Conservation (phyloP, 1,284 basidiomycete genomes). For the Melampsora allii-populina region DNA sequence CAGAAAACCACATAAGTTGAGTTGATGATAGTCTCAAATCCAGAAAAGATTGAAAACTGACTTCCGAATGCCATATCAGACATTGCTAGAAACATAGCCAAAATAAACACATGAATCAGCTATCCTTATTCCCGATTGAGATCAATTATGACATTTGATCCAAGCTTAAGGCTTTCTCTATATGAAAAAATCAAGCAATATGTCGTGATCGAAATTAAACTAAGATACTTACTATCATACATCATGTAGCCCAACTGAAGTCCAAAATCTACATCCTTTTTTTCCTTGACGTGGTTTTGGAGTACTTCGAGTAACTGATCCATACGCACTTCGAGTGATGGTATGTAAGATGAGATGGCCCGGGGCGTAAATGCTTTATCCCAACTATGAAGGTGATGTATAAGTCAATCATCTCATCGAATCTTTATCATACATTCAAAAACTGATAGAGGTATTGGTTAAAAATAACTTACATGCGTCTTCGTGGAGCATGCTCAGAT, state of each 20-base stretch:
- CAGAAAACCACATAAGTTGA: not conserved
- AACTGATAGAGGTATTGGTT: too few relatives aligned
- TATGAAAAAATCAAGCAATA: too few relatives aligned
- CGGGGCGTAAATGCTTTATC: conserved; percentile 29
- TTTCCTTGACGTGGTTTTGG: conserved; percentile 9
- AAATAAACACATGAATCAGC: not conserved
- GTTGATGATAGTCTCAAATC: not conserved
- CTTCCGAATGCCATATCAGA: conserved; percentile 35
- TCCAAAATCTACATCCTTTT: conserved; percentile 14
- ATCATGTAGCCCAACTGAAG: conserved; percentile 29
- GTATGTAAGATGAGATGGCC: conserved; percentile 19
- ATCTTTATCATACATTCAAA: too few relatives aligned
- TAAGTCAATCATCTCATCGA: not conserved
- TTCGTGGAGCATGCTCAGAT: conserved; percentile 19
- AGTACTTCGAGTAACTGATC: conserved; percentile 18
- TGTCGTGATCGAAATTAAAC: too few relatives aligned
- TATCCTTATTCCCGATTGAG: too few relatives aligned
- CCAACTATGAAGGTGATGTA: conserved; percentile 11
- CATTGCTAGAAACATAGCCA: conserved; percentile 8
- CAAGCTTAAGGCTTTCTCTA: not conserved
- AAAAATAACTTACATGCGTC: conserved; percentile 18
- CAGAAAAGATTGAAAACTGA: conserved; percentile 1
- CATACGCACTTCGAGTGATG: conserved; percentile 18
- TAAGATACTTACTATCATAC: conserved; percentile 18
- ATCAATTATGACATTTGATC: not conserved